These are phyloP conservation scores for Yamadazyma mexicana DNA, from an alignment of 1,139 yeast genomes.

Conservation along the genomic window DNA sequence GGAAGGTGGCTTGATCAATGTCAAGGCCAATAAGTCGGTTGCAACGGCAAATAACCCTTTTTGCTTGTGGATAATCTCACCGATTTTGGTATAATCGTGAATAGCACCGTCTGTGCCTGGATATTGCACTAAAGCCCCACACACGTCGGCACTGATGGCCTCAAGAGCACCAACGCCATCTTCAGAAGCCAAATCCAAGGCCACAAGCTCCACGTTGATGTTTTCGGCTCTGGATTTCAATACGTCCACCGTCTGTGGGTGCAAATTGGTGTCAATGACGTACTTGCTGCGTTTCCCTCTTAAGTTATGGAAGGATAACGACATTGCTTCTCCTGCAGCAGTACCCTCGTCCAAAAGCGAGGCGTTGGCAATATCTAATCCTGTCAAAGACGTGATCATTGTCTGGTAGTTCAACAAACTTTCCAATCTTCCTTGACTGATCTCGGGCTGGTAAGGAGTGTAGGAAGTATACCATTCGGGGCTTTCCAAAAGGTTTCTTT, in stretches of 20 bases:
- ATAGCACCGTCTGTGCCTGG: conserved; percentile 88
- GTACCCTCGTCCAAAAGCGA: conserved; percentile 95
- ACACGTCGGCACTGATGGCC: conserved; percentile 41
- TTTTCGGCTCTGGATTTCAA: conserved; percentile 77
- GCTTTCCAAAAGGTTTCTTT: conserved; percentile 84
- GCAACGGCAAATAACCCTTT: conserved; percentile 85
- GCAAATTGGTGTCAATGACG: conserved; percentile 74
- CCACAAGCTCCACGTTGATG: conserved; percentile 63
- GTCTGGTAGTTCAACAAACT: conserved; percentile 90
- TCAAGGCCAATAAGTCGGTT: conserved; percentile 85
- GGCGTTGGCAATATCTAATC: conserved; percentile 89
- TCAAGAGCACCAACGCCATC: conserved; percentile 47
- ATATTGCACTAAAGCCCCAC: conserved; percentile 88
- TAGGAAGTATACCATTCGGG: conserved; percentile 99
- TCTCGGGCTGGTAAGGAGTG: conserved; percentile 98
- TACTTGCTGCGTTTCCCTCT: conserved; percentile 68
- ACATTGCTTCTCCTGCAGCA: conserved; percentile 98
- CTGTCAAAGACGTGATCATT: conserved; percentile 83
- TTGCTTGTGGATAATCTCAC: conserved; percentile 64
- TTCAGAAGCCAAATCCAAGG: conserved; percentile 52
- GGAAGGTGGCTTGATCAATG: conserved; percentile 80
- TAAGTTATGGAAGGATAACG: conserved; percentile 68
- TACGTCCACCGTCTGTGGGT: conserved; percentile 85
- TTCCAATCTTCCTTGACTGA: conserved; percentile 94
- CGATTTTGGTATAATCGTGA: conserved; percentile 50